Evolutionary conservation across 306 rosid species (phyloP).

Genomic region (Medicago arabica): DNA sequence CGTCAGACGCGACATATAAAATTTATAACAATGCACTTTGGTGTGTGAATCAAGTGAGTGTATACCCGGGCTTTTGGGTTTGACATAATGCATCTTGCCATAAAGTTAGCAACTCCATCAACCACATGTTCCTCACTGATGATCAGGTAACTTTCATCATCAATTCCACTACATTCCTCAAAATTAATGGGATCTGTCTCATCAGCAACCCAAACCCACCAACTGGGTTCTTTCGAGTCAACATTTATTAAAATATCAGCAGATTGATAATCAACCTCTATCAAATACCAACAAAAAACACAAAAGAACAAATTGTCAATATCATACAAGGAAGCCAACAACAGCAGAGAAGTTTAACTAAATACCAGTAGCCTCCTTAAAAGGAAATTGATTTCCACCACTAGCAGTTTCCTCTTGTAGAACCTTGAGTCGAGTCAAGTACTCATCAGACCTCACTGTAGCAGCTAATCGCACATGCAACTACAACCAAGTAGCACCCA

Average conservation of each 20-base stretch:
- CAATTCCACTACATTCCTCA: conserved; percentile 90
- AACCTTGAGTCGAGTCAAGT: conserved; percentile 61
- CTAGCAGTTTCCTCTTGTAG: conserved; percentile 57
- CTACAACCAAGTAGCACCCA: conserved; percentile 49
- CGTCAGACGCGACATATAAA: conserved; percentile 33
- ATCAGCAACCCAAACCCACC: conserved; percentile 98
- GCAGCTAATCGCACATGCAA: conserved; percentile 72
- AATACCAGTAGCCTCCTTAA: conserved; percentile 81
- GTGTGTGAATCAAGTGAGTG: background rate
- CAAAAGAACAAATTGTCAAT: conserved; percentile 26
- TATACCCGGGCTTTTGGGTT: conserved; percentile 79
- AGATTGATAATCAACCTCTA: conserved; percentile 66
- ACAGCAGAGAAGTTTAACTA: conserved; percentile 10
- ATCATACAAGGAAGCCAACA: conserved; percentile 6
- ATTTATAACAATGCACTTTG: background rate
- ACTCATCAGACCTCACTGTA: conserved; percentile 74
- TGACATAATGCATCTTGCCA: conserved; percentile 88
- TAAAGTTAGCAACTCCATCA: conserved; percentile 91
- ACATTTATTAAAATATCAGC: conserved; percentile 84
- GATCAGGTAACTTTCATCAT: conserved; percentile 77
- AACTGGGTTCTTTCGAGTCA: conserved; percentile 70
- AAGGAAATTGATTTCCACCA: conserved; percentile 78
- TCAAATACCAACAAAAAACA: conserved; percentile 35
- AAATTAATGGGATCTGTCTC: conserved; percentile 63
- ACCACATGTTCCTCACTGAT: conserved; percentile 89